Evolutionary conservation across 1,284 basidiomycete species (phyloP), one percentile per base, ranked within the genome.

Genomic region (Pterulicium gracile): DNA sequence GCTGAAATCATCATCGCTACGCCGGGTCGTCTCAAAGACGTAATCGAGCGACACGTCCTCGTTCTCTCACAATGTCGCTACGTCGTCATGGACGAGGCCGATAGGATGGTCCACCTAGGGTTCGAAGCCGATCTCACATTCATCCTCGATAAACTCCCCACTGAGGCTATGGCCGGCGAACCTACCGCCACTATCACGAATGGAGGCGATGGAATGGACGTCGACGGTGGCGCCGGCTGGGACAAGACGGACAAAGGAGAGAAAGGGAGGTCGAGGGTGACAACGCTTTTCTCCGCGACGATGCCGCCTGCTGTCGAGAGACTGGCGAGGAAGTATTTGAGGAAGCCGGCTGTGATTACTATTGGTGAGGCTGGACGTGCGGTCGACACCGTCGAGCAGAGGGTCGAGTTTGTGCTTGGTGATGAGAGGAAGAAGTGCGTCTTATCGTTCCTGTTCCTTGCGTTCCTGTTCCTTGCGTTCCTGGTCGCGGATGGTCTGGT

Each of bases 1-100:
- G 93, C 93, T 1, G 93, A 98, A 59, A 97, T 99, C 52, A 88
- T 99, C 58, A 97, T 98, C 53, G 96, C 95, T 19, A 98, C 95
- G 0, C 96, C 96, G 1, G 95, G 95, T 66, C 88, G 95, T 65
- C 73, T 99, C 41, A 95, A 96, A 65, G 96, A 98, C 63, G 90
- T 97, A 52, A 84, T 98, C 50, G 95, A 98, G 66, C 80, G 93
- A 42, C 91, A 90, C 61, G 90, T 98, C 43, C 73, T 98, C 24
- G 94, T 98, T 27, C 77, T 99, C 44, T 86, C 86, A 3, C 95
- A 98, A 65, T 98, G 95, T 64, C 89, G 89, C 1, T 98, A 98
- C 60, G 83, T 98, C 45, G 94, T 98, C 52, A 95, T 98, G 92
- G 96, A 98, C 64, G 95, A 99, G 70, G 96, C 96, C 15, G 95